Conservation (phyloP, 116 monocot species). For the Cymodocea nodosa region DNA sequence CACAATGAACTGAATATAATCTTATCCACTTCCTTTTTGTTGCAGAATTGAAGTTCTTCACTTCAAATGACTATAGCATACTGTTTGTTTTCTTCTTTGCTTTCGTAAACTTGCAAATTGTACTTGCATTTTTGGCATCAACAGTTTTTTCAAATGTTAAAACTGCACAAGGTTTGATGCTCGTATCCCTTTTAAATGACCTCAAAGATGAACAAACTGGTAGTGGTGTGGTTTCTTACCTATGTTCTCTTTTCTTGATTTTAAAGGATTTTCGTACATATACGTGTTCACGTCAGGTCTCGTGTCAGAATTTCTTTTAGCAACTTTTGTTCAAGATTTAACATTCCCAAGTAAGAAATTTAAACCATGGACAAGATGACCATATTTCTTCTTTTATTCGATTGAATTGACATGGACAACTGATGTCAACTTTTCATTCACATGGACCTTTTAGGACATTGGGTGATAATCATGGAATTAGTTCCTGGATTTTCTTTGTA, state of each 20-base stretch:
- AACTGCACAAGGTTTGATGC: constrained; percentile 51
- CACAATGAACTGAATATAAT: neutral
- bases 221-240: neutral
- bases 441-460: constrained; percentile 22
- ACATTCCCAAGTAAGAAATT: constrained; percentile 49
- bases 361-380: neutral
- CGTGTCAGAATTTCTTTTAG: constrained; percentile 40
- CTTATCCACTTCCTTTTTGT: neutral
- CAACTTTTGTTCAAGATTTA: constrained; percentile 44
- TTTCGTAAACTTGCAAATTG: constrained; percentile 74
- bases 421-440: neutral
- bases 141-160: constrained; percentile 44
- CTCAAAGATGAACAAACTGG: neutral
- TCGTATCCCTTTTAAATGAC: neutral
- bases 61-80: constrained; percentile 67
- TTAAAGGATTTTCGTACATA: constrained; percentile 49
- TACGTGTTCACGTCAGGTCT: constrained; percentile 77
- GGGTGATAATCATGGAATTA: constrained; percentile 62
- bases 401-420: neutral
- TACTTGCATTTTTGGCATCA: constrained; percentile 56
- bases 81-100: constrained; percentile 71
- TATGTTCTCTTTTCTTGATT: neutral
- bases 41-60: constrained; percentile 79
- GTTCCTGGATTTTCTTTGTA: constrained; percentile 72
- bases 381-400: neutral